phyloP scores from a whole-genome alignment of 2,329 filamentous ascomycete species.

The Rugonectria rugulosa region DNA sequence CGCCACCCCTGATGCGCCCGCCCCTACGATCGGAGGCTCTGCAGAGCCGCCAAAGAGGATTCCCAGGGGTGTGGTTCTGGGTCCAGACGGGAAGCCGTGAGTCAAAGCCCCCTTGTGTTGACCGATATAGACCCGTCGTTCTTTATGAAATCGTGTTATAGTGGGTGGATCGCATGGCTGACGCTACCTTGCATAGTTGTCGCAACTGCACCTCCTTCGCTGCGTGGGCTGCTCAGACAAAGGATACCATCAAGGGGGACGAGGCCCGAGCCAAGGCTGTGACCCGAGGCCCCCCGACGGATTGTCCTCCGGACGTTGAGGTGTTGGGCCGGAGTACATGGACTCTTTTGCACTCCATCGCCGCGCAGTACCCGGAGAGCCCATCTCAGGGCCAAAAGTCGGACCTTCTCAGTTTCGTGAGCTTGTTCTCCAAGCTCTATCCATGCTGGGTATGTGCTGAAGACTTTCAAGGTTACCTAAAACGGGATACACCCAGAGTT shows the following conservation, averaged over 20 bases:
- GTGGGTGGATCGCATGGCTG: slow-evolving; percentile 22
- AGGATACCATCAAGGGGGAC: slow-evolving; percentile 47
- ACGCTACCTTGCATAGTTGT: slow-evolving; percentile 38
- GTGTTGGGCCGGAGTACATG: slow-evolving; percentile 85
- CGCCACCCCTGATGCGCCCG: slow-evolving; percentile 30
- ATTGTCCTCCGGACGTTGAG: slow-evolving; percentile 93
- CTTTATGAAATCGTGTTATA: slow-evolving; percentile 14
- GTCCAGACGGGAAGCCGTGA: slow-evolving; percentile 86
- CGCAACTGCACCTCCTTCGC: slow-evolving; percentile 45
- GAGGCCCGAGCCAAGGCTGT: slow-evolving; percentile 46
- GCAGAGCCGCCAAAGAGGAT: slow-evolving; percentile 59
- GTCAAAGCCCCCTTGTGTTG: slow-evolving; percentile 41
- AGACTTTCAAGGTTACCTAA: slow-evolving; percentile 87
- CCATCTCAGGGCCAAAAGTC: slow-evolving; percentile 75
- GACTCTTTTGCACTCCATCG: slow-evolving; percentile 92
- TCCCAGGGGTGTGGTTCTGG: slow-evolving; percentile 77
- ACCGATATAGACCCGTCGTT: not conserved
- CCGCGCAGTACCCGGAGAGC: slow-evolving; percentile 80
- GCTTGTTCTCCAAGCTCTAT: slow-evolving; percentile 84
- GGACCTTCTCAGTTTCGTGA: slow-evolving; percentile 80
- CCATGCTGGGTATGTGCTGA: slow-evolving; percentile 96
- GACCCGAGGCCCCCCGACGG: slow-evolving; percentile 54
- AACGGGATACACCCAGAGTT: slow-evolving; percentile 69
- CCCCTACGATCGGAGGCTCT: slow-evolving; percentile 30
- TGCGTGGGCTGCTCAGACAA: slow-evolving; percentile 62